Evolutionary conservation across 805 yeast species (phyloP).

Genomic region (Lipomyces orientalis): DNA sequence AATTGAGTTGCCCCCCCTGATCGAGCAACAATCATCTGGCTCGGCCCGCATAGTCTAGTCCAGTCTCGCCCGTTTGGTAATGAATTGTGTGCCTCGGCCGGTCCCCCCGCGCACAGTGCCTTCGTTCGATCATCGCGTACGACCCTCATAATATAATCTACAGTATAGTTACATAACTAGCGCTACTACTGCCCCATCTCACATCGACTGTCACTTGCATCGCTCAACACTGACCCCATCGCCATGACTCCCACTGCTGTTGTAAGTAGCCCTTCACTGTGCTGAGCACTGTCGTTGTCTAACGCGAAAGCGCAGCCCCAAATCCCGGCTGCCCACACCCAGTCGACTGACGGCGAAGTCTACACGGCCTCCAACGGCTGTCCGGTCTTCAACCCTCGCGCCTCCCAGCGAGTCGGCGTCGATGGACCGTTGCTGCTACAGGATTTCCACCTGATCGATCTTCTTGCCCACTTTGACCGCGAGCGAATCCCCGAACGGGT

Average conservation of each 20-base stretch:
- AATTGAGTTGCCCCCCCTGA: too few species aligned
- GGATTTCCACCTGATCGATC: conserved; percentile 62
- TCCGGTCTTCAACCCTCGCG: conserved; percentile 61
- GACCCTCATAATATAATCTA: too few species aligned
- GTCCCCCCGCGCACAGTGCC: too few species aligned
- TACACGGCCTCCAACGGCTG: conserved; percentile 62
- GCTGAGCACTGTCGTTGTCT: neutral
- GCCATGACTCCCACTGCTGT: conserved; percentile 27
- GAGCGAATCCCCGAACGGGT: conserved; percentile 72
- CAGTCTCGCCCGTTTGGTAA: too few species aligned
- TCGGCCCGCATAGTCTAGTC: too few species aligned
- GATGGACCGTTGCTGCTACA: conserved; percentile 63
- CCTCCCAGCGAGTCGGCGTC: conserved; percentile 59
- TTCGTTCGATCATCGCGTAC: too few species aligned
- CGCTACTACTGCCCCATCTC: too few species aligned
- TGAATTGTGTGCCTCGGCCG: too few species aligned
- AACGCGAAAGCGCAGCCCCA: neutral
- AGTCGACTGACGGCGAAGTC: conserved; percentile 24
- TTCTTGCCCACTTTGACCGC: conserved; percentile 64
- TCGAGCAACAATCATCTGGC: too few species aligned
- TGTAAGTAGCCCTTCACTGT: neutral
- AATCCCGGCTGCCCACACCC: conserved; percentile 2
- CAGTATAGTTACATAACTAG: too few species aligned
- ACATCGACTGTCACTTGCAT: neutral
- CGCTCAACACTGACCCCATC: neutral